These are phyloP conservation scores for Aspergillus diversus DNA, from an alignment of 495 filamentous ascomycete species.

Conservation along the genomic window DNA sequence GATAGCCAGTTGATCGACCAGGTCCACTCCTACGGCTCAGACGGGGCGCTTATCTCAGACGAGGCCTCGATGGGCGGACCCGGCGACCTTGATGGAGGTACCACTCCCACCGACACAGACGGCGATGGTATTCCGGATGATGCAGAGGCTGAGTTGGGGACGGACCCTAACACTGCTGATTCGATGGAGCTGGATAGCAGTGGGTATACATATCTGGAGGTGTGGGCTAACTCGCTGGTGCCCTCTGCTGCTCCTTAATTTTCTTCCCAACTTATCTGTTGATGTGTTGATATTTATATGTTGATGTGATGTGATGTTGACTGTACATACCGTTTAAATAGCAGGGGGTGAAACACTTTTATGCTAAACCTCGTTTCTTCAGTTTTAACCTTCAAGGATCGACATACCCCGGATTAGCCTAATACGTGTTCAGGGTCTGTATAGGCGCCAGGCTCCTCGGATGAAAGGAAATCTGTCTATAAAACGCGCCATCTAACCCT, in stretches of 20 bases:
- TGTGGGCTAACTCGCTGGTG: slow-evolving; percentile 28
- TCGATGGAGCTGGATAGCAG: slow-evolving; percentile 24
- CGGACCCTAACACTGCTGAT: slow-evolving; percentile 20
- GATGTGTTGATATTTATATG: no score
- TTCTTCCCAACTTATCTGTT: no score
- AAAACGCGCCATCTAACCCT: not conserved
- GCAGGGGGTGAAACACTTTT: not conserved
- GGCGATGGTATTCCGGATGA: slow-evolving; percentile 27
- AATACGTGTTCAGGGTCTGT: slow-evolving; percentile 8
- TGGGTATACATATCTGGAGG: slow-evolving; percentile 27
- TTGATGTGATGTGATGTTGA: no score
- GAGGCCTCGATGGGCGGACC: slow-evolving; percentile 21
- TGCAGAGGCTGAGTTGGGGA: slow-evolving; percentile 21
- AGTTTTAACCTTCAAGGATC: not conserved
- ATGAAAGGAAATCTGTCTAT: not conserved
- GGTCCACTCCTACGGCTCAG: slow-evolving; percentile 18
- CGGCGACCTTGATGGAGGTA: slow-evolving; percentile 19
- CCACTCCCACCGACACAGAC: slow-evolving; percentile 17
- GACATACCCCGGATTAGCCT: not conserved
- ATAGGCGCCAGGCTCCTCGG: not conserved
- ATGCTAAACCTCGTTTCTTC: not conserved
- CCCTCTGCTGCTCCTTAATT: not conserved
- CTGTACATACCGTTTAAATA: not conserved
- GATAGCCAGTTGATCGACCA: slow-evolving; percentile 20
- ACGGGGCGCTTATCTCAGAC: slow-evolving; percentile 23